A percentile compares a stretch with the other conserved stretches of the same genome.
These are phyloP conservation scores for Aspergillus chevalieri DNA, from an alignment of 2,329 filamentous ascomycete species.

Conservation along the genomic window DNA sequence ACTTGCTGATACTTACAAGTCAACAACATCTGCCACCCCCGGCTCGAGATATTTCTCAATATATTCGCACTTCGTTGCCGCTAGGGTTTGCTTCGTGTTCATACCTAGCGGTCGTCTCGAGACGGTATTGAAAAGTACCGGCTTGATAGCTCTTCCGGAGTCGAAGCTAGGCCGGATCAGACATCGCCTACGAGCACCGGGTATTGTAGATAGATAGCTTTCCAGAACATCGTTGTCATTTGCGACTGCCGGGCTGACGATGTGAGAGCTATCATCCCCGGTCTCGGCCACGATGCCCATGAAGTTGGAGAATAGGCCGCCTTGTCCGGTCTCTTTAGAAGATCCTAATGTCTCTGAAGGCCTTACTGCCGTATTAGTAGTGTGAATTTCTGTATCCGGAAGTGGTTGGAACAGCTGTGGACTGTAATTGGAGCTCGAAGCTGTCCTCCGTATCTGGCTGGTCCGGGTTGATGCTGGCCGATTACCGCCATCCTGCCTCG, in stretches of 20 bases:
- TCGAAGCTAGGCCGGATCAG: conserved; percentile 18
- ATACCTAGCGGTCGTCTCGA: conserved; percentile 40
- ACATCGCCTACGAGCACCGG: conserved; percentile 11
- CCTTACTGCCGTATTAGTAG: too few species aligned
- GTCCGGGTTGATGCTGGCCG: neutral
- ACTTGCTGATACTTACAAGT: conserved; percentile 32
- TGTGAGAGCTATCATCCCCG: conserved; percentile 41
- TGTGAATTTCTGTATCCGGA: too few species aligned
- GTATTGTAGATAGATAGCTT: conserved; percentile 42
- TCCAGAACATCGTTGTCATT: conserved; percentile 51
- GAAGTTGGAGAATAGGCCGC: conserved; percentile 4
- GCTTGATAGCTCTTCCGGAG: conserved; percentile 17
- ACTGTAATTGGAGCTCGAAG: too few species aligned
- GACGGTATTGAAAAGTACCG: conserved; percentile 44
- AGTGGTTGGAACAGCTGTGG: too few species aligned
- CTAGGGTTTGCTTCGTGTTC: conserved; percentile 14
- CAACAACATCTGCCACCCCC: conserved; percentile 35
- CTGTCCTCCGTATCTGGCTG: too few species aligned
- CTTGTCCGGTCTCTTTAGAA: neutral
- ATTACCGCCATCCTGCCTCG: neutral
- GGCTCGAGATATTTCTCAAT: conserved; percentile 47
- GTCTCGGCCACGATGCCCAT: conserved; percentile 13
- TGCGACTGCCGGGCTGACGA: conserved; percentile 48
- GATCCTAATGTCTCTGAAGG: neutral
- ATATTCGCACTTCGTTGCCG: conserved; percentile 38